Evolutionary conservation across 108 stramenopile species (phyloP).

Genomic region (Cyclotella cryptica): DNA sequence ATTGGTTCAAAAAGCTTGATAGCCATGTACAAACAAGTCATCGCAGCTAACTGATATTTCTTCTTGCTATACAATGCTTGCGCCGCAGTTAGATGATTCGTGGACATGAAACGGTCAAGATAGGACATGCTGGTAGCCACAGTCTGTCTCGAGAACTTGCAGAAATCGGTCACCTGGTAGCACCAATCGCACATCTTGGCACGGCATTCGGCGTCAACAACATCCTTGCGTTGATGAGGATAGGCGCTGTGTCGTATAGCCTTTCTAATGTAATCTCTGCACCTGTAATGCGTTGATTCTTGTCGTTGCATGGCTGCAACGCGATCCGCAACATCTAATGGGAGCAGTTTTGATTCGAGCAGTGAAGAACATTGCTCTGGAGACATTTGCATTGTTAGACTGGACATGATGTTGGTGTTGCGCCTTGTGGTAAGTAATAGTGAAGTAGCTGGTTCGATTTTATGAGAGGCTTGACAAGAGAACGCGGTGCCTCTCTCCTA

Average conservation of each 20-base stretch:
- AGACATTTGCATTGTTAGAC: not conserved
- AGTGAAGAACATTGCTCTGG: conserved; percentile 8
- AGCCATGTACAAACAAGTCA: conserved; percentile 82
- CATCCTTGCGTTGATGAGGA: not conserved
- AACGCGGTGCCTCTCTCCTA: no score
- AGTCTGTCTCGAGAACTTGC: conserved; percentile 70
- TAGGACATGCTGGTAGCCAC: conserved; percentile 81
- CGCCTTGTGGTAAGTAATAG: not conserved
- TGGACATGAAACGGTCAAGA: conserved; percentile 68
- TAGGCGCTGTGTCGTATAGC: not conserved
- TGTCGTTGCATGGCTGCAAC: conserved; percentile 11
- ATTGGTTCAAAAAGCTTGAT: conserved; percentile 85
- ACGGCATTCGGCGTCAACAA: conserved; percentile 63
- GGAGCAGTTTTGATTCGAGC: not conserved
- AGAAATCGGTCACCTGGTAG: conserved; percentile 65
- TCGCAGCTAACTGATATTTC: conserved; percentile 82
- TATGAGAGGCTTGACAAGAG: not conserved
- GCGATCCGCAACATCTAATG: not conserved
- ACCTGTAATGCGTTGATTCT: conserved; percentile 20
- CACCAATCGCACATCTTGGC: conserved; percentile 79
- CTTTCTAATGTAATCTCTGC: conserved; percentile 27
- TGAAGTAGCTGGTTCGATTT: not conserved
- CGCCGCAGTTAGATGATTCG: conserved; percentile 51
- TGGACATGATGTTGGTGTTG: not conserved
- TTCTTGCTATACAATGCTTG: conserved; percentile 61